A percentile compares a stretch with the other conserved stretches of the same genome.
Conservation (phyloP, 1,139 yeast genomes). For the Geotrichum macrosporum region DNA sequence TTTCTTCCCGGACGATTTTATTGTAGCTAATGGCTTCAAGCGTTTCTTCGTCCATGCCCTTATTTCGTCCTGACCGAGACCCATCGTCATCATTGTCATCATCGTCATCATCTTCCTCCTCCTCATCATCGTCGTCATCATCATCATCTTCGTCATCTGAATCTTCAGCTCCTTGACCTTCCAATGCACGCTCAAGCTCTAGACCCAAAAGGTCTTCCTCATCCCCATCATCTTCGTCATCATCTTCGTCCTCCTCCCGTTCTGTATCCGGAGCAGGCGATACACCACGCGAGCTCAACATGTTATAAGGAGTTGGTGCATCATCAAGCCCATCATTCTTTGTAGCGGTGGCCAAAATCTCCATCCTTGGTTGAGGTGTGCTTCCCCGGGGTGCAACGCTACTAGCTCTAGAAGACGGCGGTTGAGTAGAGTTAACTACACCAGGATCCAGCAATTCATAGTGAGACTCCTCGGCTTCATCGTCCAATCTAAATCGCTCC, state of each 20-base stretch:
- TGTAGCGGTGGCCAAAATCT: conserved; percentile 2
- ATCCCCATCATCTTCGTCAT: conserved; percentile 31
- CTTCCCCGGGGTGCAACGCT: conserved; percentile 15
- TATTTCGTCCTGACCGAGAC: conserved; percentile 47
- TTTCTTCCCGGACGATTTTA: conserved; percentile 78
- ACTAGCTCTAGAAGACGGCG: conserved; percentile 18
- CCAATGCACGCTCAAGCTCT: conserved; percentile 28
- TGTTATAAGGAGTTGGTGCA: conserved; percentile 34
- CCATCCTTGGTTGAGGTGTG: conserved; percentile 10
- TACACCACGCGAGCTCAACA: conserved; percentile 28
- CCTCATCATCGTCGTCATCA: conserved; percentile 27
- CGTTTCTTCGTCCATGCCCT: conserved; percentile 38
- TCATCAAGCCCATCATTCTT: conserved; percentile 23
- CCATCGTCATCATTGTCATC: conserved; percentile 52
- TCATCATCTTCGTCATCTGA: conserved; percentile 32
- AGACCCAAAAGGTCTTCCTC: conserved; percentile 31
- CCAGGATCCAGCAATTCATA: conserved; percentile 68
- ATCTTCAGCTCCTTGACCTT: conserved; percentile 28
- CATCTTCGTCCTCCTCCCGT: conserved; percentile 27
- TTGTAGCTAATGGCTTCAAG: conserved; percentile 57
- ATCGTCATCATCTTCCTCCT: conserved; percentile 37
- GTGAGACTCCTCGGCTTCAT: conserved; percentile 74
- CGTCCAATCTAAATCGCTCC: conserved; percentile 69
- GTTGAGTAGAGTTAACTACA: conserved; percentile 23
- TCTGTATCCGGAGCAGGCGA: conserved; percentile 27